phyloP scores from a whole-genome alignment of 225 moss, liverwort and hornwort genomes.

The Polytrichum formosum region DNA sequence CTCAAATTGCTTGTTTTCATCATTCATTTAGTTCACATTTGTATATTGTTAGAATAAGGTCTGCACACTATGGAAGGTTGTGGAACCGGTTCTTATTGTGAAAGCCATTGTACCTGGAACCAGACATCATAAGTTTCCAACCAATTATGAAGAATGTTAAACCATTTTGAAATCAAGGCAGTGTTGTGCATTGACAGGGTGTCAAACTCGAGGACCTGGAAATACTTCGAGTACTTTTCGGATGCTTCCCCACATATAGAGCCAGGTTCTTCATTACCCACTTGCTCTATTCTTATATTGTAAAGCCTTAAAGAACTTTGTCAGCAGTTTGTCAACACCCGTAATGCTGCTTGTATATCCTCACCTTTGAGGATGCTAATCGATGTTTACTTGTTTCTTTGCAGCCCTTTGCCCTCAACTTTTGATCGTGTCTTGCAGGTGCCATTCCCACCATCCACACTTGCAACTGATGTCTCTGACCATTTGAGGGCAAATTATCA shows the following conservation, averaged over 20 bases:
- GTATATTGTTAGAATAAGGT: not conserved
- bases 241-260: slow-evolving; percentile 85
- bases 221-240: slow-evolving; percentile 73
- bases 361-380: not conserved
- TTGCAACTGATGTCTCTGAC: too few relatives aligned
- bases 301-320: not conserved
- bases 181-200: slow-evolving; percentile 33
- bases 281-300: not conserved
- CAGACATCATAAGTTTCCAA: too few relatives aligned
- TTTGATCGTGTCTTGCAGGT: slow-evolving; percentile 97
- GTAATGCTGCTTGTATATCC: not conserved
- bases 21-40: too few relatives aligned
- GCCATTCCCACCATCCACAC: not conserved
- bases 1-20: too few relatives aligned
- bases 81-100: too few relatives aligned
- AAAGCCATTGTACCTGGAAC: too few relatives aligned
- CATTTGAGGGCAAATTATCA: too few relatives aligned
- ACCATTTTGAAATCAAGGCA: too few relatives aligned
- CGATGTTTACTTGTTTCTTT: slow-evolving; percentile 2
- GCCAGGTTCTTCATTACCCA: slow-evolving; percentile 44
- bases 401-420: slow-evolving; percentile 76
- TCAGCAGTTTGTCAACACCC: not conserved
- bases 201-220: slow-evolving; percentile 81
- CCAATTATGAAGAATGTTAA: too few relatives aligned
- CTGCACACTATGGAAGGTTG: not conserved